Evolutionary conservation across 192 early-diverging fungal genomes (phyloP).

Genomic region (Physocladia obscura): DNA sequence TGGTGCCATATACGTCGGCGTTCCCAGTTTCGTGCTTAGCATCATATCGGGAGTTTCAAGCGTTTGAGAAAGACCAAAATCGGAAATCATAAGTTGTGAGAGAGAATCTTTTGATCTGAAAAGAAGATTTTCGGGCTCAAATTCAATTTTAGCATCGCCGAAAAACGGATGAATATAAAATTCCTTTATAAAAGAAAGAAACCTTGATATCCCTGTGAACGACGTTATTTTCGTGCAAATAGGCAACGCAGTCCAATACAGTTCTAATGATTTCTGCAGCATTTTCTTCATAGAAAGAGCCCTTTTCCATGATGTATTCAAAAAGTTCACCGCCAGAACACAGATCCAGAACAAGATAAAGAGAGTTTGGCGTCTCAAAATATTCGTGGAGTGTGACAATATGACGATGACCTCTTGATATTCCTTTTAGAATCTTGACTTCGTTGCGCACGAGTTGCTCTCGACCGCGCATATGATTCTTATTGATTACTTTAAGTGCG

Average conservation of each 20-base stretch:
- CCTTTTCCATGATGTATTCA: conserved; percentile 37
- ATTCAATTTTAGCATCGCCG: background rate
- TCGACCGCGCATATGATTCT: conserved; percentile 75
- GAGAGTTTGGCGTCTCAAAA: conserved; percentile 25
- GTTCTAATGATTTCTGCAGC: conserved; percentile 75
- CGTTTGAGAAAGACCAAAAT: conserved; percentile 74
- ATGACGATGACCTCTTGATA: conserved; percentile 81
- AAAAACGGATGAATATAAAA: background rate
- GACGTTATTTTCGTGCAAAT: conserved; percentile 83
- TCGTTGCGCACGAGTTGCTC: conserved; percentile 89
- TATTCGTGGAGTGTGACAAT: conserved; percentile 66
- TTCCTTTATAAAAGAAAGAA: background rate
- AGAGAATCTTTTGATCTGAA: conserved; percentile 15
- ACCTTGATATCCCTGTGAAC: conserved; percentile 66
- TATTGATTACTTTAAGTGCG: conserved; percentile 91
- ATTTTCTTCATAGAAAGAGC: conserved; percentile 38
- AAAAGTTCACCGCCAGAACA: conserved; percentile 43
- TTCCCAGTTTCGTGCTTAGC: conserved; percentile 63
- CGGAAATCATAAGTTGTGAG: conserved; percentile 48
- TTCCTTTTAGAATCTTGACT: conserved; percentile 77
- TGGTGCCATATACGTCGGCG: conserved; percentile 43
- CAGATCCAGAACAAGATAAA: conserved; percentile 50
- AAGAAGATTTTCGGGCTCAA: conserved; percentile 38
- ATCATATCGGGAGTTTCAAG: conserved; percentile 52
- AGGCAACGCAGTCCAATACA: conserved; percentile 74